Conservation (phyloP, 2,329 filamentous ascomycete species). For the Aureobasidium sp. region DNA sequence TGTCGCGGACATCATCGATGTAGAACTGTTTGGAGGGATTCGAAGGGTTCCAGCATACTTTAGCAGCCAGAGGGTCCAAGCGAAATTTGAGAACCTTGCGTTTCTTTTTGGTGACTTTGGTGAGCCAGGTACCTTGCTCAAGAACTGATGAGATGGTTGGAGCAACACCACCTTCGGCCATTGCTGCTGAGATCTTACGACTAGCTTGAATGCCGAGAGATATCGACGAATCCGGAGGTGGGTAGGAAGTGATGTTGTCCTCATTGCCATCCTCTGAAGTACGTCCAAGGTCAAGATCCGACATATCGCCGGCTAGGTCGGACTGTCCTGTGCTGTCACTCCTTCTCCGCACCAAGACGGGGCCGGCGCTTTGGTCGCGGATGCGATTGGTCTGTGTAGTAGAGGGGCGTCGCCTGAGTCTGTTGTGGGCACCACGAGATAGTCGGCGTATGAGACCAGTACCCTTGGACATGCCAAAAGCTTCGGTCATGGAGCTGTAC, state of each 20-base stretch:
- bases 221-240: constrained; percentile 25
- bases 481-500: constrained; percentile 15
- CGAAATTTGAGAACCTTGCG: constrained; percentile 64
- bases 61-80: constrained; percentile 74
- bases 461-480: constrained; percentile 15
- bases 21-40: constrained; percentile 78
- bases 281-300: constrained; percentile 46
- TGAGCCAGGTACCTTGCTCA: constrained; percentile 67
- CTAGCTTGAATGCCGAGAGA: constrained; percentile 33
- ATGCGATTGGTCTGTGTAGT: constrained; percentile 62
- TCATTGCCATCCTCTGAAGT: constrained; percentile 42
- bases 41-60: constrained; percentile 77
- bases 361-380: constrained; percentile 81
- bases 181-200: constrained; percentile 18
- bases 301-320: constrained; percentile 35
- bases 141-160: constrained; percentile 71
- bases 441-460: constrained; percentile 70
- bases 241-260: constrained; percentile 15
- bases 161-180: constrained; percentile 42
- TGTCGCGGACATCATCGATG: constrained; percentile 90
- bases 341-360: constrained; percentile 74
- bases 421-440: constrained; percentile 69
- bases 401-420: constrained; percentile 65
- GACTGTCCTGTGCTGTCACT: constrained; percentile 78
- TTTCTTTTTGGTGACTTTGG: constrained; percentile 79